Conservation (phyloP, 139 green algal genomes). For the Tetratostichococcus sp. region DNA sequence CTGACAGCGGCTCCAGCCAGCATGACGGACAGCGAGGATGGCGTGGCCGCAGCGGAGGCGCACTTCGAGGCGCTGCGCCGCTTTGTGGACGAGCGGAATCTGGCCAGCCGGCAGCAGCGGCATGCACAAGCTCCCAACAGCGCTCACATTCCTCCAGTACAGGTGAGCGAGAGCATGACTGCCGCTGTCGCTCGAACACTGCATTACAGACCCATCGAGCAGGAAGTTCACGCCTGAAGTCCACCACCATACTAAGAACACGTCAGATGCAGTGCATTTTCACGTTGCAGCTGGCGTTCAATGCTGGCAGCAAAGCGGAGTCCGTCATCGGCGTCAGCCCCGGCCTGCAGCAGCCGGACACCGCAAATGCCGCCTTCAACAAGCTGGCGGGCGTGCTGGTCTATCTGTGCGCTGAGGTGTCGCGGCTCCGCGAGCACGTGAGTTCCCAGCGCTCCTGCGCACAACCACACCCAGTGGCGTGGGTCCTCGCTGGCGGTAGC, state of each 20-base stretch:
- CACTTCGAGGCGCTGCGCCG: conserved; percentile 6
- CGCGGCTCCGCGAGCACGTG: background rate
- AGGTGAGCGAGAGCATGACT: too few relatives aligned
- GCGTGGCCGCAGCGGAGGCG: background rate
- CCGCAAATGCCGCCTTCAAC: conserved; percentile 3
- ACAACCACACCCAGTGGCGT: too few relatives aligned
- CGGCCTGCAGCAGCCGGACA: background rate
- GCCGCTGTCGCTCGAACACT: background rate
- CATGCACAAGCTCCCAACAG: background rate
- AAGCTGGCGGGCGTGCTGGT: conserved; percentile 4
- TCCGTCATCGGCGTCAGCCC: too few relatives aligned
- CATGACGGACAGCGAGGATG: background rate
- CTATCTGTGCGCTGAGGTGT: conserved; percentile 1
- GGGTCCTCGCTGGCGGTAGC: too few relatives aligned
- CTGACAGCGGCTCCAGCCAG: too few relatives aligned
- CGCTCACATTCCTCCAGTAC: background rate
- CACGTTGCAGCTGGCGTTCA: background rate
- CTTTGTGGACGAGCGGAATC: conserved; percentile 3
- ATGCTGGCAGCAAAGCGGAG: too few relatives aligned
- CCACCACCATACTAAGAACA: too few relatives aligned
- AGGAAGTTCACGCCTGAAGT: too few relatives aligned
- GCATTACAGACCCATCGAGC: too few relatives aligned
- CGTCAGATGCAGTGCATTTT: background rate
- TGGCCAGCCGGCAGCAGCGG: background rate
- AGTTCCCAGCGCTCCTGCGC: background rate